A percentile compares a stretch with the other conserved stretches of the same genome.
Conservation (phyloP, 306 rosid species). For the Corylus heterophylla region DNA sequence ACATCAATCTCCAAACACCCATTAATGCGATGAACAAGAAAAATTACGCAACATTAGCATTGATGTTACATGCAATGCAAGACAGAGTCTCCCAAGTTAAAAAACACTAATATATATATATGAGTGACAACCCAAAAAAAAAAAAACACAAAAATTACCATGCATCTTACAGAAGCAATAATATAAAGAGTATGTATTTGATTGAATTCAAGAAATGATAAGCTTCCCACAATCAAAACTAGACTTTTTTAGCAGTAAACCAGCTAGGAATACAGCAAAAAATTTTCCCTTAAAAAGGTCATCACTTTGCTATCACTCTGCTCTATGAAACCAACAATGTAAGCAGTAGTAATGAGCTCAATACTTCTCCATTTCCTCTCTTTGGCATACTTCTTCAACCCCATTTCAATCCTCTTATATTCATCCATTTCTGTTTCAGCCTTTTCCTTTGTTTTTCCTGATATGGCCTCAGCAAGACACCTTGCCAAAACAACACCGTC, state of each 20-base stretch:
- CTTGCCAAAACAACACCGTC: constrained; percentile 65
- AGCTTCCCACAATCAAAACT: constrained; percentile 65
- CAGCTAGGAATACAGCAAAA: constrained; percentile 38
- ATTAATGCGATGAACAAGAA: too few species aligned
- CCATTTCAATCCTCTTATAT: constrained; percentile 41
- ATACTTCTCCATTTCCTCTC: constrained; percentile 75
- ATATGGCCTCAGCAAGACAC: constrained; percentile 54
- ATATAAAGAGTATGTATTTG: background rate
- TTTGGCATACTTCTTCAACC: constrained; percentile 55
- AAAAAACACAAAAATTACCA: too few species aligned
- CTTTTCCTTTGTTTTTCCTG: background rate
- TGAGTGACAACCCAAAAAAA: too few species aligned
- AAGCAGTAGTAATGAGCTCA: constrained; percentile 41
- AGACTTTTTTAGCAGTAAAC: constrained; percentile 25
- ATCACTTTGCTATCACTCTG: constrained; percentile 36
- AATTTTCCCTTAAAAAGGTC: constrained; percentile 49
- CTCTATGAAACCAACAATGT: constrained; percentile 47
- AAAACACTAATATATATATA: too few species aligned
- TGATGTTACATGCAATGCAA: too few species aligned
- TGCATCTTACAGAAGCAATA: too few species aligned
- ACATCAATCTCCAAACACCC: too few species aligned
- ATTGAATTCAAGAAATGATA: constrained; percentile 1
- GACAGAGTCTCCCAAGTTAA: too few species aligned
- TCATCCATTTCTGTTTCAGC: constrained; percentile 28
- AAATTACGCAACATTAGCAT: too few species aligned